Evolutionary conservation across 176 grass and related monocot genomes (phyloP), one percentile per base, ranked within the genome.

Genomic region (Raddia distichophylla): DNA sequence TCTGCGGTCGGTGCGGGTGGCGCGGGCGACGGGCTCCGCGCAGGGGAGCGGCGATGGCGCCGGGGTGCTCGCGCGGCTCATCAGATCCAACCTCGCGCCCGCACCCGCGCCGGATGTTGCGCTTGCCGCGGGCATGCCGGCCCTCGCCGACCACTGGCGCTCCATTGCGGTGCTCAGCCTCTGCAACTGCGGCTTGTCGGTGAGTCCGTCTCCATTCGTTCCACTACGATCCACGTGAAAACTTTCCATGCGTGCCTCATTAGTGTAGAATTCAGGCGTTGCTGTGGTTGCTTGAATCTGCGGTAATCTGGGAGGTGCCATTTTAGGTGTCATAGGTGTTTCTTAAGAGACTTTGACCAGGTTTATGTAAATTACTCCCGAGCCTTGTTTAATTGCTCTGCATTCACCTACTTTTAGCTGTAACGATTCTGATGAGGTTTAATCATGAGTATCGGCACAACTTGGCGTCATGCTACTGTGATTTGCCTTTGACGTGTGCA

Each of bases 91-190:
- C 82, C 84, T 94, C 73, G 80, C 89, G 17, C 84, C 92, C 1
- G 76, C 86, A 14, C 73, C 77, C 5, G 92, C 84, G 1, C 71
- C 84, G 7, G 66, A 86, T 14, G 86, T 49, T 13, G 62, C 75
- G 13, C 88, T 89, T 17, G 89, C 89, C 9, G 86, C 86, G 2
- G 86, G 88, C 49, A 80, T 88, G 46, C 90, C 89, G 32, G 84
- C 79, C 65, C 90, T 99, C 37, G 84, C 83, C 18, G 96, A 95
- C 89, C 93, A 93, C 89, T 99, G 93, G 96, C 90, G 86, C 72
- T 88, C 82, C 32, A 79, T 95, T 65, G 75, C 67, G 18, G 46
- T 44, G 69, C 74, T 99, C 67, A 90, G 84, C 69, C 82, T 99
- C 62, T 88, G 91, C 73, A 90, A 94, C 55, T 99, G 96, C 51